Conservation (phyloP, 2,329 filamentous ascomycete genomes). For the Verticillium isaacii region DNA sequence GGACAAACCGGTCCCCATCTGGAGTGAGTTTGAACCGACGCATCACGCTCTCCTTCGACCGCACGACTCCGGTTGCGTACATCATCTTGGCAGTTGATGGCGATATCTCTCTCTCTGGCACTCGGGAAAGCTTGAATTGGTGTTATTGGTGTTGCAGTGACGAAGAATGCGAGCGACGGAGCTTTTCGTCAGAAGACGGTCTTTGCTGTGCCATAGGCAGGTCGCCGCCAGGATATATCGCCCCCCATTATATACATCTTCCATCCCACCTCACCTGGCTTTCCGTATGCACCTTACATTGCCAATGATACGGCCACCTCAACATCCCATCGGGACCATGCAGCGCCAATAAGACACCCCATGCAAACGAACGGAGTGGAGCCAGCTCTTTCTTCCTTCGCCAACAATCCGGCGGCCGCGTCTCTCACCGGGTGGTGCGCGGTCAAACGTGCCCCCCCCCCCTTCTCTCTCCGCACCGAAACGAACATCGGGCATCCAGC, state of each 20-base stretch:
- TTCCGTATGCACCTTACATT: not conserved
- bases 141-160: not conserved
- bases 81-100: not conserved
- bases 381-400: not conserved
- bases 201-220: not conserved
- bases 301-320: not conserved
- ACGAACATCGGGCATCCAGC: not conserved
- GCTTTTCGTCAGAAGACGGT: not conserved
- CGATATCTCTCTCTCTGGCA: too few relatives aligned
- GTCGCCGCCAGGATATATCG: not conserved
- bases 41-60: not conserved
- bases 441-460: not conserved
- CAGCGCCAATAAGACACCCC: not conserved
- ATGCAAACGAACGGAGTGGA: not conserved
- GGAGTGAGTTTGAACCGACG: not conserved
- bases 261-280: not conserved
- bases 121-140: not conserved
- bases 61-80: conserved; percentile 7
- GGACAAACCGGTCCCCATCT: conserved; percentile 1
- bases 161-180: not conserved
- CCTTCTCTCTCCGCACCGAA: not conserved
- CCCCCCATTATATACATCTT: not conserved
- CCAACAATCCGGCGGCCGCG: not conserved
- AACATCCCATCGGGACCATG: not conserved
- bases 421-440: not conserved